Evolutionary conservation across 2,329 filamentous ascomycete genomes (phyloP).

Genomic region (Epichloe amarillans): DNA sequence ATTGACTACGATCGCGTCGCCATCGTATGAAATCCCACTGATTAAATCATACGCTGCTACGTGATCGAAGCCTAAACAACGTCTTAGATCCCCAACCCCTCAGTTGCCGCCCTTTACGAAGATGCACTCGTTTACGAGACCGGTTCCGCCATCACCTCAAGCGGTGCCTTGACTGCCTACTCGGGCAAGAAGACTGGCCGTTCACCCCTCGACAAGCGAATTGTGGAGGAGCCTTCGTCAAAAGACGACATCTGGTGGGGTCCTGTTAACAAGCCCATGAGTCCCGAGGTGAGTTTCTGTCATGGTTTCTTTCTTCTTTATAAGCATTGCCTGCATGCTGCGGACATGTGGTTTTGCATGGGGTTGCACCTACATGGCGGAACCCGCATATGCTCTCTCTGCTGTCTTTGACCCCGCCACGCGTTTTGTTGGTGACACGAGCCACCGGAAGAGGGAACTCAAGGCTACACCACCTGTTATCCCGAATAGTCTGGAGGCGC

Average conservation of each 20-base stretch:
- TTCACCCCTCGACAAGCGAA: slow-evolving; percentile 92
- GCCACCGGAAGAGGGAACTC: neutral
- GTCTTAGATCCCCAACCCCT: slow-evolving; percentile 67
- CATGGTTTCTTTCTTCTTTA: neutral
- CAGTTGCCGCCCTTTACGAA: slow-evolving; percentile 92
- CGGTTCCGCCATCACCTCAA: slow-evolving; percentile 91
- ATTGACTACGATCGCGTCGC: slow-evolving; percentile 98
- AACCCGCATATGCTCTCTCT: neutral
- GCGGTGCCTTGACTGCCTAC: slow-evolving; percentile 90
- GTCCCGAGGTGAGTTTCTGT: slow-evolving; percentile 59
- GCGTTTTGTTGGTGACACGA: neutral
- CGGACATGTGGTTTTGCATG: neutral
- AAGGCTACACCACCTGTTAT: neutral
- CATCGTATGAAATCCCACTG: slow-evolving; percentile 52
- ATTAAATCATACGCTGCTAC: neutral
- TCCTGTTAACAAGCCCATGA: slow-evolving; percentile 98
- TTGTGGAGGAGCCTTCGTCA: slow-evolving; percentile 82
- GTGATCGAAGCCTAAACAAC: neutral
- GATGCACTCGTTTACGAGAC: slow-evolving; percentile 94
- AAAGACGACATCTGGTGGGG: slow-evolving; percentile 97
- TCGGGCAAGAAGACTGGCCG: slow-evolving; percentile 96
- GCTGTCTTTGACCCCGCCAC: neutral
- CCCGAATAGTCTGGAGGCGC: neutral
- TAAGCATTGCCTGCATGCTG: neutral
- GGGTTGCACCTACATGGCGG: neutral